phyloP scores from a whole-genome alignment of 2,329 filamentous ascomycete species.

The Magnaporthiopsis incrustans region DNA sequence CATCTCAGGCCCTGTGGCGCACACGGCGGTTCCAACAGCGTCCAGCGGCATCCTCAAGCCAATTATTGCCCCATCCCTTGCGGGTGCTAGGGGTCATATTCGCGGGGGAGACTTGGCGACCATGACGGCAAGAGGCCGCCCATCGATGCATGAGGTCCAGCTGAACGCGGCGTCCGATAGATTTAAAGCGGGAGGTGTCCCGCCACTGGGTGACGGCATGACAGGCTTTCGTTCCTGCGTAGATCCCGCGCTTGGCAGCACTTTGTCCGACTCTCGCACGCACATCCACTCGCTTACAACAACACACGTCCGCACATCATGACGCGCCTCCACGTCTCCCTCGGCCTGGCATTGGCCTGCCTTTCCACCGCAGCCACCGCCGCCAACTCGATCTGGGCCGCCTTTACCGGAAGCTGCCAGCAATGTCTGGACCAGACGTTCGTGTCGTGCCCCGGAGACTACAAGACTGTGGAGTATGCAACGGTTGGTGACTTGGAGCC shows the following conservation, averaged over 20 bases:
- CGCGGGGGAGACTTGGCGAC: neutral
- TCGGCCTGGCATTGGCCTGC: neutral
- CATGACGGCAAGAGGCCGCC: neutral
- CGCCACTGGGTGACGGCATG: neutral
- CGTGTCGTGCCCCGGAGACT: neutral
- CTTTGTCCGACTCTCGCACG: neutral
- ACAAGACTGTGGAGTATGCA: neutral
- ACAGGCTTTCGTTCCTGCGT: neutral
- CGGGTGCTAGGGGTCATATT: too few species aligned
- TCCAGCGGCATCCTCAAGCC: neutral
- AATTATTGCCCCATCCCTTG: neutral
- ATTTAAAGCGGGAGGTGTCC: neutral
- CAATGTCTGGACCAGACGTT: constrained; percentile 1
- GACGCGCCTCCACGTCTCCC: neutral
- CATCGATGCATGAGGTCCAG: neutral
- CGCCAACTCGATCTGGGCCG: neutral
- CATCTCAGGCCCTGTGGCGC: neutral
- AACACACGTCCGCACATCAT: neutral
- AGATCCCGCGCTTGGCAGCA: neutral
- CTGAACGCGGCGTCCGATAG: neutral
- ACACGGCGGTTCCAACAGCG: neutral
- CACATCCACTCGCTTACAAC: neutral
- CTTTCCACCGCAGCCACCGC: neutral
- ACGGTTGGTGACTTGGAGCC: neutral
- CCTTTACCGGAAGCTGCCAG: constrained; percentile 2